Base-by-base conservation (phyloP, 306 rosid species). In the Gleditsia sinensis region DNA sequence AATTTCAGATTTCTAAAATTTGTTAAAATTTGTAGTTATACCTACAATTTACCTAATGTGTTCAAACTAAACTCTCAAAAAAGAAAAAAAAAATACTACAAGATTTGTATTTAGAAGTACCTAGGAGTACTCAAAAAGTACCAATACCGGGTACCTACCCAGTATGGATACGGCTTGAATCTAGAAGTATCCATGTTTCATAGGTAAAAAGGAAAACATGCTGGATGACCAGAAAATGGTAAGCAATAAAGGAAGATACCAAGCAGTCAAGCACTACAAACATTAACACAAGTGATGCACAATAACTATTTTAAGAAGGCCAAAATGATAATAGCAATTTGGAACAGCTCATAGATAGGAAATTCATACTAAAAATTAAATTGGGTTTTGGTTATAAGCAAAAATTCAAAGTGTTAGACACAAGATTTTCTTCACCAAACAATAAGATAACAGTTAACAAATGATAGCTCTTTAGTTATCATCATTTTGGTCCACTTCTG, bases 181-280 rank as follows among this genome's bases (percentile, higher is more conserved):
- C n/a, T n/a, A n/a, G n/a, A n/a, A n/a, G n/a, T n/a, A n/a, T n/a
- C n/a, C n/a, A n/a, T n/a, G n/a, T n/a, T n/a, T n/a, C n/a, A n/a
- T n/a, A n/a, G n/a, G n/a, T n/a, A n/a, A n/a, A 63, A 30, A 61
- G 34, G 43, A 74, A 60, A 59, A 3, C 7, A 27, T 75, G 48
- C 2, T 34, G 17, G 14, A 63, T 42, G 30, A 30, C 34, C 23
- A 12, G 14, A 59, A 58, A 46, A 30, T 34, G 65, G 21, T 70
- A 24, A 37, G 30, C 45, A 42, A 71, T 19, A 40, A 33, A 55
- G 25, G 36, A 3, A 69, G 30, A 57, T 11, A 21, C 28, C 65
- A 36, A 54, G 25, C 16, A 36, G 27, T 56, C 63, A 13, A 57
- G 67, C 9, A 42, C 51, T 25, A 23, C 5, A 8, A 50, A 53